Percentiles rank a stretch among this genome's conserved stretches.
Evolutionary conservation across 73 alveolate genomes (phyloP).

Genomic region (Symbiodinium pilosum): DNA sequence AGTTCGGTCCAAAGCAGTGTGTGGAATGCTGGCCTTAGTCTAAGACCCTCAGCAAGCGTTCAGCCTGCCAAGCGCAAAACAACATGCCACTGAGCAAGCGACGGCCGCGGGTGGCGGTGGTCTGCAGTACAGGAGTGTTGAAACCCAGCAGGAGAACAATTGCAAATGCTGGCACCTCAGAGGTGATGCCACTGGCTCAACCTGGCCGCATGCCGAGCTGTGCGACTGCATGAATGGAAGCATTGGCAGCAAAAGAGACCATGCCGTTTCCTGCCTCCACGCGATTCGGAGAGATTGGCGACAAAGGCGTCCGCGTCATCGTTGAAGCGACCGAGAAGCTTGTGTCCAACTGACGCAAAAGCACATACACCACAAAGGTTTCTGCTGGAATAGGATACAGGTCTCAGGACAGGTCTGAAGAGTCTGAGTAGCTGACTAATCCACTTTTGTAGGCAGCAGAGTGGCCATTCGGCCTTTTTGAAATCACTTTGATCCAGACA

Average conservation of each 20-base stretch:
- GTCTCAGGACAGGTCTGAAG: too few relatives aligned
- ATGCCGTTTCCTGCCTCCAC: not conserved
- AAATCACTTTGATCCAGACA: too few relatives aligned
- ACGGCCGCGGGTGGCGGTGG: not conserved
- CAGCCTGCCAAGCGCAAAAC: too few relatives aligned
- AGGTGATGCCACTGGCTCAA: not conserved
- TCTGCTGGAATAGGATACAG: not conserved
- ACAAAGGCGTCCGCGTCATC: conserved; percentile 51
- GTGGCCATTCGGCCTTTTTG: not conserved
- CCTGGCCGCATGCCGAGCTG: not conserved
- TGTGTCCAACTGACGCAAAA: conserved; percentile 56
- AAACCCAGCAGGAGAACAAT: too few relatives aligned
- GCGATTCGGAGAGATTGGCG: conserved; percentile 11
- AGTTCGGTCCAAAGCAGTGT: not conserved
- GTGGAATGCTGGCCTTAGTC: not conserved
- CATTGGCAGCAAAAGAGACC: too few relatives aligned
- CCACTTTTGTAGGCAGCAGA: not conserved
- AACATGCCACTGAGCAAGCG: not conserved
- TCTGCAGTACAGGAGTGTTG: not conserved
- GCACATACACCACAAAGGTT: too few relatives aligned
- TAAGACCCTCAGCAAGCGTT: too few relatives aligned
- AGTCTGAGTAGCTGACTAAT: not conserved
- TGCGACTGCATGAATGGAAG: too few relatives aligned
- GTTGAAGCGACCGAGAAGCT: conserved; percentile 91
- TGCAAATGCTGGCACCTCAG: not conserved